Base-by-base conservation (phyloP, 768 basidiomycete genomes). In the Inosperma sp. region DNA sequence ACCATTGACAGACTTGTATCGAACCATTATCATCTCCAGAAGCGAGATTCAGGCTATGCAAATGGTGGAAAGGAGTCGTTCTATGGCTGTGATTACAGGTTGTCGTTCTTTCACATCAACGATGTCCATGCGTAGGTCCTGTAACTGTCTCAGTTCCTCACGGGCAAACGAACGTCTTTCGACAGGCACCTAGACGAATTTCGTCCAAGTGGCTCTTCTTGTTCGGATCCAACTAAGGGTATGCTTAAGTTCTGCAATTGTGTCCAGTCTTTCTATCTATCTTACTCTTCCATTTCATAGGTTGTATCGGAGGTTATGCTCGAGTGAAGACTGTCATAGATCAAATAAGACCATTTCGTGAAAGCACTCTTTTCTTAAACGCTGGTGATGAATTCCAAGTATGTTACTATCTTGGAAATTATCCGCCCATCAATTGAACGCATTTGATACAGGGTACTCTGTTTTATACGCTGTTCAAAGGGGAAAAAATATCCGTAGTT, bases 381-480 rank as follows among this genome's bases (percentile, higher is more conserved):
- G 68, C 70, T 39, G 76, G 76, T 5, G 75, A 77, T 54, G 75
- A 77, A 56, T 76, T 75, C 56, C 75, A 73, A 61, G 72, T 65
- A 40, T 17, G 50, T 22, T 27, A 27, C 31, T 26, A 26, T 23
- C 16, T 10, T 10, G 5, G 7, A 16, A 12, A 8, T 7, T n/a
- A n/a, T 26, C n/a, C 33, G 7, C n/a, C 9, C 25, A 21, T 29
- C 21, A 3, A 12, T 21, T 13, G 43, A n/a, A 43, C 21, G 9
- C 22, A 23, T 23, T 21, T 45, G 10, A 63, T 65, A 30, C 66
- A 73, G 65, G 73, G 73, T 8, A 76, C 75, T 2, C 62, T 74
- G 8, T 76, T 72, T 59, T 76, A 70, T 61, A 68, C 69, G n/a
- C 65, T 68, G 44, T 74, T 72, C 58, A 75, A 73, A 21, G 71